Conservation (phyloP, 192 early-diverging fungal genomes). For the Pilaira anomala region DNA sequence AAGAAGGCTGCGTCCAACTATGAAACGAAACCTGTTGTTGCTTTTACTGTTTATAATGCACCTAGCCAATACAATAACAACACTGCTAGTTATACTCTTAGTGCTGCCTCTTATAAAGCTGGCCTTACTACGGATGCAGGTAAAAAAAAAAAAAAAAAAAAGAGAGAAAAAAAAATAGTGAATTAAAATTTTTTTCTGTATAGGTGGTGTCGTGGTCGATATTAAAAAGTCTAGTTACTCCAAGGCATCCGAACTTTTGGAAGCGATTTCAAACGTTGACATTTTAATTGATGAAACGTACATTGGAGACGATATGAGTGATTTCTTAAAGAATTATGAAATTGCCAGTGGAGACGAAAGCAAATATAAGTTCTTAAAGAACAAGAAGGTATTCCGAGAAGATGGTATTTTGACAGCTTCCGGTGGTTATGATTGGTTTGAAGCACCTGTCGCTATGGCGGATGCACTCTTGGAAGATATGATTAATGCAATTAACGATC, state of each 20-base stretch:
- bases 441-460: constrained; percentile 58
- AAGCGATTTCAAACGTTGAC: constrained; percentile 55
- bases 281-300: constrained; percentile 71
- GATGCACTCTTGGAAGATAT: constrained; percentile 72
- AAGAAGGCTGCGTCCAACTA: constrained; percentile 35
- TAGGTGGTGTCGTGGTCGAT: constrained; percentile 45
- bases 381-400: constrained; percentile 62
- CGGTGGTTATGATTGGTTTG: constrained; percentile 72
- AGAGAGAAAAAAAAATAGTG: neutral
- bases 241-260: constrained; percentile 44
- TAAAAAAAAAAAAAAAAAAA: neutral
- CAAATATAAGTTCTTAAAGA: constrained; percentile 60
- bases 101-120: constrained; percentile 55
- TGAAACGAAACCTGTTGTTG: constrained; percentile 47
- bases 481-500: constrained; percentile 59
- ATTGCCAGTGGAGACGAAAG: constrained; percentile 33
- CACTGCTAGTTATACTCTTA: constrained; percentile 60
- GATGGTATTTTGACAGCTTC: constrained; percentile 61
- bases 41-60: constrained; percentile 59
- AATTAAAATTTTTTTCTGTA: neutral
- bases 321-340: constrained; percentile 56
- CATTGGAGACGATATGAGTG: constrained; percentile 39
- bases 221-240: constrained; percentile 37
- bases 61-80: constrained; percentile 66
- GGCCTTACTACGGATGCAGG: constrained; percentile 66